Base-by-base conservation (phyloP, 2,329 filamentous ascomycete species). In the Claviceps arundinis region DNA sequence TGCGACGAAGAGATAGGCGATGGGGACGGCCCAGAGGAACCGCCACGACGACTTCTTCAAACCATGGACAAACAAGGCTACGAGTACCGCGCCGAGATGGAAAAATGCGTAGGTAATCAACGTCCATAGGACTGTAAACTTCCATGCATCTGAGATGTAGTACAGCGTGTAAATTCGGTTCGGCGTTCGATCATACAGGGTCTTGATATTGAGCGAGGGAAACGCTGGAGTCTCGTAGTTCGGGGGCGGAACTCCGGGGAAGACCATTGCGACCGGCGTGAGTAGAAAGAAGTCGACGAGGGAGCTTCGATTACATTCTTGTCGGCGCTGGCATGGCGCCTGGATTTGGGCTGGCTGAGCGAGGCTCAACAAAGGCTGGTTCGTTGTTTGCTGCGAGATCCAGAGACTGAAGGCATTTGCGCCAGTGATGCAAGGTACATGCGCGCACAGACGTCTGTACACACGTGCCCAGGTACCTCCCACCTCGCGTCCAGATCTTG, bases 111-210 rank as follows among this genome's bases (percentile, higher is more conserved):
- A 91, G 58, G 89, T 79, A 34, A 95, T 80, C 40, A 94, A 69
- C 0, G 89, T 95, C 89, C 89, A 96, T 63, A 84, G 78, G 16
- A 93, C 70, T 1, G 89, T 95, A 67, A 93, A 95, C 57, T 85
- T 84, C 84, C 88, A 91, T 52, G 94, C 87, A 63, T 95, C 88
- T 54, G 69, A 65, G 2, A 87, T 75, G 61, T 85, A 76, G 71
- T 87, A 91, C 59, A 95, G 81, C 40, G 80, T 77, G 54, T 77
- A 76, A 48, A 55, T 57, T 56, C 66, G 69, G 45, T 76, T 70
- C 54, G 66, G 38, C 38, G 64, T 68, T 47, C 62, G 57, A 54
- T 72, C 68, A 57, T 71, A 66, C 13, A 82, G 73, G 24, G 63
- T 65, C 37, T 85, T 82, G 78, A 87, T 85, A 70, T 89, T 89